Evolutionary conservation across 768 basidiomycete genomes (phyloP).

Genomic region (Naganishia randhawae): DNA sequence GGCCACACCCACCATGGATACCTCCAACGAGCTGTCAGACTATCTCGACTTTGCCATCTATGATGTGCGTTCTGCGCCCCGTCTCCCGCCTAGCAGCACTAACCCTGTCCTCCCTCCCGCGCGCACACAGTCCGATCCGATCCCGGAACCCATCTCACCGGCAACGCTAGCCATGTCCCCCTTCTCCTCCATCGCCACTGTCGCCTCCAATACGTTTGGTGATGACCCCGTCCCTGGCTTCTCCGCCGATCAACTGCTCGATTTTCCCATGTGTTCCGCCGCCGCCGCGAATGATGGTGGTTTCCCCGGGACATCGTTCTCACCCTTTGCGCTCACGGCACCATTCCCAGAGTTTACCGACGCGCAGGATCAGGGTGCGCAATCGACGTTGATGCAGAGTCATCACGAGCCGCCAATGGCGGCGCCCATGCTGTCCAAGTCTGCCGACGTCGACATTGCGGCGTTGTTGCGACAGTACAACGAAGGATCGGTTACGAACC

Average conservation of each 20-base stretch:
- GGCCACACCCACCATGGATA: slow-evolving; percentile 6
- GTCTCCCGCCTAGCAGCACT: not conserved
- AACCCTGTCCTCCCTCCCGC: not conserved
- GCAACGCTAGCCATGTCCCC: slow-evolving; percentile 20
- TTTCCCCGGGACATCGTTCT: not conserved
- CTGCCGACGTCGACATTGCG: slow-evolving; percentile 6
- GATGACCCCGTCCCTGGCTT: too few relatives aligned
- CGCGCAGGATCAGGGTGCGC: slow-evolving; percentile 11
- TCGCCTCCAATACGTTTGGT: slow-evolving; percentile 6
- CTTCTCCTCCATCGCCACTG: slow-evolving; percentile 10
- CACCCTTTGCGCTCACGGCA: slow-evolving; percentile 12
- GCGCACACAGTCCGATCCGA: slow-evolving; percentile 5
- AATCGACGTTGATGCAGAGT: slow-evolving; percentile 18
- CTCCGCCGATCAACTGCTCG: too few relatives aligned
- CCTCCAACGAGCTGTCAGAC: slow-evolving; percentile 11
- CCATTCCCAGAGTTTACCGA: slow-evolving; percentile 14
- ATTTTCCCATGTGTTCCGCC: slow-evolving; percentile 12
- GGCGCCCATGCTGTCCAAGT: not conserved
- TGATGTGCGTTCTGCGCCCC: not conserved
- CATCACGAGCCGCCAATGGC: not conserved
- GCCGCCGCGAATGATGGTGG: not conserved
- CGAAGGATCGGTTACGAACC: not conserved
- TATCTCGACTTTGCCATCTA: slow-evolving; percentile 13
- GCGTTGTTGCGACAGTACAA: slow-evolving; percentile 16
- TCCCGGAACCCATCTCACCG: slow-evolving; percentile 4